Evolutionary conservation across 108 stramenopile species (phyloP).

Genomic region (Cyclotella baltica): DNA sequence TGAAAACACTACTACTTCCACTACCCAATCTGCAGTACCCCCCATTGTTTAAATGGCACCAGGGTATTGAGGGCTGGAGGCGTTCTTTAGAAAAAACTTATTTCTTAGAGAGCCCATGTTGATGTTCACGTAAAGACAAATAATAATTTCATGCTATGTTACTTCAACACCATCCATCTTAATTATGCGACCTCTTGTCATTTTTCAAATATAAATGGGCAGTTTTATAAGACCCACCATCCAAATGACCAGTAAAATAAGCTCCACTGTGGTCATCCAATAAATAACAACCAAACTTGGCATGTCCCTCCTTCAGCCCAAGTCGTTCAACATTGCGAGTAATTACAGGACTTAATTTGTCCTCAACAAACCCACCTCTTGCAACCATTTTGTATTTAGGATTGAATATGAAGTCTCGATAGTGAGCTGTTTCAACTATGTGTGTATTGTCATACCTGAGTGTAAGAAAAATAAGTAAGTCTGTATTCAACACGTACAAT

Average conservation of each 20-base stretch:
- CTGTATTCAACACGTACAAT: too few relatives aligned
- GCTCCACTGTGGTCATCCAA: slow-evolving; percentile 87
- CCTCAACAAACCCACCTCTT: slow-evolving; percentile 88
- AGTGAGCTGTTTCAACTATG: slow-evolving; percentile 76
- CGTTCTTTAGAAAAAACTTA: too few relatives aligned
- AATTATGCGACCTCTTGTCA: not conserved
- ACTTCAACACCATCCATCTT: not conserved
- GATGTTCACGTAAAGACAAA: too few relatives aligned
- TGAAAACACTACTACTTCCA: not conserved
- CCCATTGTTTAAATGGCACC: slow-evolving; percentile 4
- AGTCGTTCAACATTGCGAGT: slow-evolving; percentile 69
- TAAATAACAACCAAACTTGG: slow-evolving; percentile 82
- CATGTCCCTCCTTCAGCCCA: slow-evolving; percentile 72
- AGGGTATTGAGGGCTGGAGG: too few relatives aligned
- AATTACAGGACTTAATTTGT: slow-evolving; percentile 77
- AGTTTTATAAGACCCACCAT: slow-evolving; percentile 72
- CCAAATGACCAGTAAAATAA: slow-evolving; percentile 88
- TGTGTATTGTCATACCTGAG: slow-evolving; percentile 92
- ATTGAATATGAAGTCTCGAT: slow-evolving; percentile 86
- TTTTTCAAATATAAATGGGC: slow-evolving; percentile 9
- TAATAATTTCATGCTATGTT: not conserved
- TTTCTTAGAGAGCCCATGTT: too few relatives aligned
- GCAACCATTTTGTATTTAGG: slow-evolving; percentile 80
- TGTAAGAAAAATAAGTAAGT: too few relatives aligned
- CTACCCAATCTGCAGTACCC: not conserved